A percentile compares a stretch with the other conserved stretches of the same genome.
phyloP scores from a whole-genome alignment of 2,329 filamentous ascomycete species.

The Colletotrichum sp. region DNA sequence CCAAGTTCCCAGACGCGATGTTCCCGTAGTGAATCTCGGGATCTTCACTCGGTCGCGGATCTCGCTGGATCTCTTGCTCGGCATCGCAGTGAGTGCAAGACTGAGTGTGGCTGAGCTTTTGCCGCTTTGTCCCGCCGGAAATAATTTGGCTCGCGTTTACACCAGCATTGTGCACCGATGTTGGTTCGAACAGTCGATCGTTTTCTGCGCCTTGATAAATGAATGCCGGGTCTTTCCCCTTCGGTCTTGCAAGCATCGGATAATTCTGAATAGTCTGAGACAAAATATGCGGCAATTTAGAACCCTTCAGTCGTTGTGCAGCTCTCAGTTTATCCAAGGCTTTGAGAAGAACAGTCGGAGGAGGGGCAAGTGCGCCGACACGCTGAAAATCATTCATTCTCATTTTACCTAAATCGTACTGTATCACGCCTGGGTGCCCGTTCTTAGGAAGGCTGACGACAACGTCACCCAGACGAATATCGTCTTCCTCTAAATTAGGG shows the following conservation, averaged over 20 bases:
- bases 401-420: too few species aligned
- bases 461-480: constrained; percentile 24
- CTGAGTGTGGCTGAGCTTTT: too few species aligned
- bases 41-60: too few species aligned
- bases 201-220: constrained; percentile 11
- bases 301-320: not conserved
- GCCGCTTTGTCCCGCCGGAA: too few species aligned
- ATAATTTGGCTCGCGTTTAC: too few species aligned
- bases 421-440: constrained; percentile 3
- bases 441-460: not conserved
- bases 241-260: too few species aligned
- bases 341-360: constrained; percentile 17
- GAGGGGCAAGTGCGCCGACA: not conserved
- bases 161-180: too few species aligned
- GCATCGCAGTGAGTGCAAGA: too few species aligned
- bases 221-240: not conserved
- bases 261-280: not conserved
- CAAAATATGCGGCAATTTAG: constrained; percentile 2
- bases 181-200: constrained; percentile 18
- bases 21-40: not conserved
- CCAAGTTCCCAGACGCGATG: constrained; percentile 36
- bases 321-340: not conserved
- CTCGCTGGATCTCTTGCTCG: too few species aligned
- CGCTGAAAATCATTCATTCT: too few species aligned
- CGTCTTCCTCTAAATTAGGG: too few species aligned